Conservation (phyloP, 192 early-diverging fungal species). For the Gryganskiella cystojenkinii region DNA sequence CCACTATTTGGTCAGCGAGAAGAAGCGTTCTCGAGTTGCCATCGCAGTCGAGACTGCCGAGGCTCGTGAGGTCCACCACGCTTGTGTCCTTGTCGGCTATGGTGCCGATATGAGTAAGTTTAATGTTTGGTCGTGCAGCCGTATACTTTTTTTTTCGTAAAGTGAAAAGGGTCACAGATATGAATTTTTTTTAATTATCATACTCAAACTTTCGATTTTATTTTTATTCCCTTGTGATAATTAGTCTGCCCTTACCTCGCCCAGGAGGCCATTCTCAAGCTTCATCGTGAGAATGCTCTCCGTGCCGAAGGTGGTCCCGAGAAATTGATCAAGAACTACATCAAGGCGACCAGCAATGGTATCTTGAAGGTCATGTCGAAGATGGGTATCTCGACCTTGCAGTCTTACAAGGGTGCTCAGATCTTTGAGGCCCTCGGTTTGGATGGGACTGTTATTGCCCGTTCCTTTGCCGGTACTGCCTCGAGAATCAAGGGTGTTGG, state of each 20-base stretch:
- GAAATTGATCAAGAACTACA: conserved; percentile 84
- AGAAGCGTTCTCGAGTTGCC: conserved; percentile 89
- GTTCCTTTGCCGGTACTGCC: conserved; percentile 96
- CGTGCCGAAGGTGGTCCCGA: conserved; percentile 70
- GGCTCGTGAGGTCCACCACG: conserved; percentile 95
- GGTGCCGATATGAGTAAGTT: conserved; percentile 86
- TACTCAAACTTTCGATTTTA: not conserved
- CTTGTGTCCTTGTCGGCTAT: conserved; percentile 94
- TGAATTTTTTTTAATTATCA: not conserved
- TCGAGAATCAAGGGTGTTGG: conserved; percentile 92
- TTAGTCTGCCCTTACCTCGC: conserved; percentile 91
- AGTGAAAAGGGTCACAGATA: not conserved
- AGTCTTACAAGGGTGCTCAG: conserved; percentile 98
- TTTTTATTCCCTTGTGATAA: conserved; percentile 3
- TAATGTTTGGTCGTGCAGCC: not conserved
- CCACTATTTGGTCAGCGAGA: conserved; percentile 90
- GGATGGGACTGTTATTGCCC: conserved; percentile 84
- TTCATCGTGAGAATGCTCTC: conserved; percentile 84
- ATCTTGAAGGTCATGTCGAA: conserved; percentile 99
- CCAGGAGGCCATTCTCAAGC: conserved; percentile 89
- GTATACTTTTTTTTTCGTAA: not conserved
- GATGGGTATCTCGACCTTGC: conserved; percentile 99
- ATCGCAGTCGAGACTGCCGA: conserved; percentile 93
- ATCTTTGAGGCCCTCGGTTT: conserved; percentile 98
- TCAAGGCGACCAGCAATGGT: conserved; percentile 91